Percentiles rank a stretch among this genome's conserved stretches.
Evolutionary conservation across 169 alveolate genomes (phyloP).

Genomic region (Babesia ovis): DNA sequence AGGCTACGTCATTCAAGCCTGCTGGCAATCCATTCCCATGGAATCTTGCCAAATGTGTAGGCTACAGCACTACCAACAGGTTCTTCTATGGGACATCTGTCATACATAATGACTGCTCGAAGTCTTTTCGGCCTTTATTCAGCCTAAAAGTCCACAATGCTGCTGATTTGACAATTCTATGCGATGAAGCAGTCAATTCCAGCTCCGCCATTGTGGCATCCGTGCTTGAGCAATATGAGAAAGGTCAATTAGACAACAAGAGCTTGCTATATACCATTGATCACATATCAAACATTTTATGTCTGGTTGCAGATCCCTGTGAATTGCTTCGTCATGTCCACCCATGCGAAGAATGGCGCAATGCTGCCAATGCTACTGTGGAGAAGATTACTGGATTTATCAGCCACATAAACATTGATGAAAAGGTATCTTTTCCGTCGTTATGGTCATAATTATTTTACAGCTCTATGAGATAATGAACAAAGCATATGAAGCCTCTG

Average conservation of each 20-base stretch:
- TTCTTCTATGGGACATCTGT: no score
- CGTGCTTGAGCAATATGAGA: conserved; percentile 1
- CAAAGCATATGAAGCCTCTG: conserved; percentile 20
- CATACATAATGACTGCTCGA: no score
- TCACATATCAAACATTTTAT: conserved; percentile 72
- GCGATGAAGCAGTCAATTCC: conserved; percentile 21
- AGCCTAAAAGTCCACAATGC: conserved; percentile 23
- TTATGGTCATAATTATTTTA: neutral
- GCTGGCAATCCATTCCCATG: no score
- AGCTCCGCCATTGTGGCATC: conserved; percentile 14
- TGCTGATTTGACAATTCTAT: conserved; percentile 15
- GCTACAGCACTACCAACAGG: neutral
- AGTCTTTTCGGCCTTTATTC: no score
- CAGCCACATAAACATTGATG: conserved; percentile 68
- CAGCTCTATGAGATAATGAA: conserved; percentile 67
- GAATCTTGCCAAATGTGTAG: conserved; percentile 1
- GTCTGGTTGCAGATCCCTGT: conserved; percentile 76
- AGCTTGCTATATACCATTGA: conserved; percentile 69
- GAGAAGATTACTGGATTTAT: conserved; percentile 69
- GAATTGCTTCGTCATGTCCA: conserved; percentile 73
- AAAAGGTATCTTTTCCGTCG: conserved; percentile 18
- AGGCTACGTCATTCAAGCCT: no score
- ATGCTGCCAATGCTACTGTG: conserved; percentile 69
- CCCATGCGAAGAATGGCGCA: conserved; percentile 64
- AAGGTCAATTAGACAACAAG: neutral